A percentile compares a stretch with the other conserved stretches of the same genome.
These are phyloP conservation scores for Phellinidium pouzarii DNA, from an alignment of 1,284 basidiomycete species.

Conservation along the genomic window DNA sequence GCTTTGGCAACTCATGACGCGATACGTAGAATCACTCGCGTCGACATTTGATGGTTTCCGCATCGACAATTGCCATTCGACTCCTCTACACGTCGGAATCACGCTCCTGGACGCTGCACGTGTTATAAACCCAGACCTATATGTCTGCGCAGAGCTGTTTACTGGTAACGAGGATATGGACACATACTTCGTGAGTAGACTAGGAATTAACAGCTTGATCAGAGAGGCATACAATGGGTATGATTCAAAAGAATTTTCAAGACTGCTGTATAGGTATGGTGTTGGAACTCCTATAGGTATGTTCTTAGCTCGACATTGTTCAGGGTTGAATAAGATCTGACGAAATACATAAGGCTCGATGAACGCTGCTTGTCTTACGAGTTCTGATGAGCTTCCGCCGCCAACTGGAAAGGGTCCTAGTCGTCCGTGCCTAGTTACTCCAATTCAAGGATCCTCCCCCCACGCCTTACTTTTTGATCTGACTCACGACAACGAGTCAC, in stretches of 20 bases:
- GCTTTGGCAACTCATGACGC: slow-evolving; percentile 92
- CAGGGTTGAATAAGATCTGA: not conserved
- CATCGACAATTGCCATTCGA: slow-evolving; percentile 98
- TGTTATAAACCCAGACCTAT: slow-evolving; percentile 83
- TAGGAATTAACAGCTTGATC: slow-evolving; percentile 89
- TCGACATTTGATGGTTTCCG: slow-evolving; percentile 89
- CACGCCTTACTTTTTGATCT: slow-evolving; percentile 92
- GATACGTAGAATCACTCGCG: slow-evolving; percentile 78
- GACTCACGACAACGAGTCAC: slow-evolving; percentile 94
- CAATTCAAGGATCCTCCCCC: slow-evolving; percentile 77
- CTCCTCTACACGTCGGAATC: slow-evolving; percentile 90
- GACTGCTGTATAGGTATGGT: slow-evolving; percentile 81
- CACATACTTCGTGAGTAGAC: slow-evolving; percentile 78
- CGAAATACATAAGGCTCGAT: slow-evolving; percentile 66
- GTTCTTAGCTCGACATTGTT: slow-evolving; percentile 21
- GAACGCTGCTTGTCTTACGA: slow-evolving; percentile 81
- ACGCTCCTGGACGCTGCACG: slow-evolving; percentile 89
- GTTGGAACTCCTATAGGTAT: slow-evolving; percentile 84
- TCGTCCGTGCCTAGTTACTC: slow-evolving; percentile 67
- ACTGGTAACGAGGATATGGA: slow-evolving; percentile 96
- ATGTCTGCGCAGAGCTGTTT: slow-evolving; percentile 95
- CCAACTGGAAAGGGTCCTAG: slow-evolving; percentile 74
- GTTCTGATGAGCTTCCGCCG: slow-evolving; percentile 65
- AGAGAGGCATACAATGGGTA: slow-evolving; percentile 88
- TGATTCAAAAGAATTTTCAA: slow-evolving; percentile 82